Conservation (phyloP, 768 basidiomycete species). For the Suillus bovinus region DNA sequence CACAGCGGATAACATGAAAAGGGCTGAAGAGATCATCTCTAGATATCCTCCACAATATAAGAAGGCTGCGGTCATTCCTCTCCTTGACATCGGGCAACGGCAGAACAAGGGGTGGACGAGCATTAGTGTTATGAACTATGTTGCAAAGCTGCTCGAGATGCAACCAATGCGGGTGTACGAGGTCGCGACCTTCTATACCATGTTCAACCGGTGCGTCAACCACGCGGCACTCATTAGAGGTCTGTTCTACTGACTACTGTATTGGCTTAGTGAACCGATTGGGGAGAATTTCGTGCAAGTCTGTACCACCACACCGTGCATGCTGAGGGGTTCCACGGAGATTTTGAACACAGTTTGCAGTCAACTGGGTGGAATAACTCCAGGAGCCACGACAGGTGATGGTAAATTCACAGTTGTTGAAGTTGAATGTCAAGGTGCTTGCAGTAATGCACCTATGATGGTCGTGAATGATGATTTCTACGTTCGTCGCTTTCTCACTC, state of each 20-base stretch:
- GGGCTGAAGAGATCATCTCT: constrained; percentile 85
- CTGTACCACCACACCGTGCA: constrained; percentile 98
- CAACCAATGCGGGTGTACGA: constrained; percentile 99
- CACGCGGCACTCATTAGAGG: neutral
- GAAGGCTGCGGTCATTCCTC: constrained; percentile 96
- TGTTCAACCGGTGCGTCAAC: constrained; percentile 91
- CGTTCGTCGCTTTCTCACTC: constrained; percentile 46
- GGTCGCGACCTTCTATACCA: constrained; percentile 99
- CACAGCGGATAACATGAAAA: constrained; percentile 75
- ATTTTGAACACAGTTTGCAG: constrained; percentile 83
- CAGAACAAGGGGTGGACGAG: constrained; percentile 99
- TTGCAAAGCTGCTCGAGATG: constrained; percentile 91
- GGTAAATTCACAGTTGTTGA: constrained; percentile 97
- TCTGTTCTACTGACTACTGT: constrained; percentile 3
- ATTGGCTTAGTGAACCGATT: constrained; percentile 75
- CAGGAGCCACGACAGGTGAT: constrained; percentile 92
- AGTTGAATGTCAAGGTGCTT: constrained; percentile 98
- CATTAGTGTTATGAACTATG: constrained; percentile 98
- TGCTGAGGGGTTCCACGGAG: constrained; percentile 88
- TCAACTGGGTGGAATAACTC: constrained; percentile 81
- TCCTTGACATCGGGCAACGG: constrained; percentile 93
- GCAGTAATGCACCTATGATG: constrained; percentile 97
- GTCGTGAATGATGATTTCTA: constrained; percentile 97
- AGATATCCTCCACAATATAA: constrained; percentile 97
- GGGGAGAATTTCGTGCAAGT: constrained; percentile 95